These are phyloP conservation scores for Teunomyces cretensis DNA, from an alignment of 805 yeast genomes.

Conservation along the genomic window DNA sequence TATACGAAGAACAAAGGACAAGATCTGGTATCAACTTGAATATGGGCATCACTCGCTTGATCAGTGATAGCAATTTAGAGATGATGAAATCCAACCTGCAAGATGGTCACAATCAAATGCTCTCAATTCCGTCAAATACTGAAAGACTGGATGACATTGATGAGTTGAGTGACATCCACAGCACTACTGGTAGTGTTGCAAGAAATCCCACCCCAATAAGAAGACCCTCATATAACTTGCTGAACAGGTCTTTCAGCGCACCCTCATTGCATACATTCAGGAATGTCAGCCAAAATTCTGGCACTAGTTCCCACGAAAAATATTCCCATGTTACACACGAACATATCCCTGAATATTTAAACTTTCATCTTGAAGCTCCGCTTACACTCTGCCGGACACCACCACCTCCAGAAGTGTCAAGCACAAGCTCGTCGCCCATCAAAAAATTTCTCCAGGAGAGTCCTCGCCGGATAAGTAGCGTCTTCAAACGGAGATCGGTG, in stretches of 20 bases:
- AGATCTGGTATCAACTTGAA: slow-evolving; percentile 22
- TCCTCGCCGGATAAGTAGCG: slow-evolving; percentile 26
- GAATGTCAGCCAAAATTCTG: slow-evolving; percentile 11
- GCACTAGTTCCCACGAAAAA: background rate
- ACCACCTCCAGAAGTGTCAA: slow-evolving; percentile 10
- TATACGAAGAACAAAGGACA: slow-evolving; percentile 23
- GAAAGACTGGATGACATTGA: slow-evolving; percentile 24
- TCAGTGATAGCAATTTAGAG: slow-evolving; percentile 16
- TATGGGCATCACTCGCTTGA: slow-evolving; percentile 18
- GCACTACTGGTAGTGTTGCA: slow-evolving; percentile 4
- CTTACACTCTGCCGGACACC: background rate
- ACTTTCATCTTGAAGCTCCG: background rate
- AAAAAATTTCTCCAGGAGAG: slow-evolving; percentile 29
- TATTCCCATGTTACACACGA: slow-evolving; percentile 1
- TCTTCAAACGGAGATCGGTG: slow-evolving; percentile 15
- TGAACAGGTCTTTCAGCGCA: slow-evolving; percentile 35
- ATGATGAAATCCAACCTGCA: slow-evolving; percentile 1
- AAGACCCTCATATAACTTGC: slow-evolving; percentile 12
- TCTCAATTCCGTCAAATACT: slow-evolving; percentile 10
- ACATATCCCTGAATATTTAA: background rate
- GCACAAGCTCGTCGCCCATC: slow-evolving; percentile 30
- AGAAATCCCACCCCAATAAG: slow-evolving; percentile 1
- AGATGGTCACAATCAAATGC: background rate
- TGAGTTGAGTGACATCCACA: slow-evolving; percentile 24
- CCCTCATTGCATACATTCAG: slow-evolving; percentile 43